A percentile compares a stretch with the other conserved stretches of the same genome.
These are phyloP conservation scores for Tripterygium wilfordii DNA, from an alignment of 177 flowering plant species.

Conservation along the genomic window DNA sequence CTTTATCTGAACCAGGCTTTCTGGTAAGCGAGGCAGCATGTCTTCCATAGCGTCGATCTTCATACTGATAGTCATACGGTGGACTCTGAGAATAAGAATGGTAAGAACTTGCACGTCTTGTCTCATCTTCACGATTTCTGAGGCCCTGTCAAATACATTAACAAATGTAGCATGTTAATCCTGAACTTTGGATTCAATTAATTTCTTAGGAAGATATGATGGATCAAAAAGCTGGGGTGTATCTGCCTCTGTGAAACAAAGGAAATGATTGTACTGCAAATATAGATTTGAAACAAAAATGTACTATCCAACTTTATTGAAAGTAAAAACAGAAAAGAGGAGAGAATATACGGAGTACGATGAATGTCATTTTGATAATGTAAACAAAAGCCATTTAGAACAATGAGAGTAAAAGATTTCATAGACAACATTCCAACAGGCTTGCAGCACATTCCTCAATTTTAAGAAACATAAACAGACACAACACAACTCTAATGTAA, in stretches of 20 bases:
- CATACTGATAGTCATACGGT: slow-evolving; percentile 96
- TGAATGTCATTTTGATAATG: no score
- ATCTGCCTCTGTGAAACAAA: no score
- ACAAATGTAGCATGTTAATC: slow-evolving; percentile 1
- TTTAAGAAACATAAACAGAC: neutral
- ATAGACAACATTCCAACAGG: no score
- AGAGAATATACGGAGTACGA: no score
- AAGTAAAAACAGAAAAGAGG: no score
- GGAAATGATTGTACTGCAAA: no score
- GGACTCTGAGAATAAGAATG: slow-evolving; percentile 99
- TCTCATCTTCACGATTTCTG: slow-evolving; percentile 55
- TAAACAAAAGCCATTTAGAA: no score
- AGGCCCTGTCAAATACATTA: slow-evolving; percentile 33
- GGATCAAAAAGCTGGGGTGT: neutral
- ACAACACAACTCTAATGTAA: neutral
- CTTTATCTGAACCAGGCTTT: slow-evolving; percentile 89
- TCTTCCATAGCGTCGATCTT: slow-evolving; percentile 83
- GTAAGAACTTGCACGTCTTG: slow-evolving; percentile 91
- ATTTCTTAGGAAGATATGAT: neutral
- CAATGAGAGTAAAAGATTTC: no score
- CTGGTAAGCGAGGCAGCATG: slow-evolving; percentile 57
- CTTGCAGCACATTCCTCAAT: no score
- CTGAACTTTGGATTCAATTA: neutral
- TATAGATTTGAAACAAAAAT: no score
- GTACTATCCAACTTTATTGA: no score